phyloP scores from a whole-genome alignment of 352 stramenopile genomes.

The Blastocystis sp. region DNA sequence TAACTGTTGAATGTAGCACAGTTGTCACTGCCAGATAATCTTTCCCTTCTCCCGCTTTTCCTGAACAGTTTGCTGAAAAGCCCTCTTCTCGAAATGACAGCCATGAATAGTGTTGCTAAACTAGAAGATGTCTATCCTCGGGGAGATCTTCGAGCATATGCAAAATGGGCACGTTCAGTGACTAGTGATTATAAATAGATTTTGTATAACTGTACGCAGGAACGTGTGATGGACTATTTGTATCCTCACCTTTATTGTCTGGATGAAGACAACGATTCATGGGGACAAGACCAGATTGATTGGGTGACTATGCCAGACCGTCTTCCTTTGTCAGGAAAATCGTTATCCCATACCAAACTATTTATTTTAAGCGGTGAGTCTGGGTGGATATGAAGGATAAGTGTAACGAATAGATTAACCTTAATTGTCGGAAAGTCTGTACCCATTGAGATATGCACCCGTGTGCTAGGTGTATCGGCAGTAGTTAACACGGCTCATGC shows the following conservation, averaged over 20 bases:
- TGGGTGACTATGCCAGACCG: neutral
- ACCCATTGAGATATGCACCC: neutral
- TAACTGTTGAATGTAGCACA: neutral
- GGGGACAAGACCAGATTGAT: neutral
- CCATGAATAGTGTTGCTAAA: neutral
- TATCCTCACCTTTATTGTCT: constrained; percentile 8
- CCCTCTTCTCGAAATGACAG: neutral
- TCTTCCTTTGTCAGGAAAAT: neutral
- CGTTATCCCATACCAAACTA: neutral
- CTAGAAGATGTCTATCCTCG: constrained; percentile 12
- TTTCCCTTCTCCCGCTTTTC: neutral
- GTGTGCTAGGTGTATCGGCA: neutral
- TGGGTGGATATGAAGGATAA: neutral
- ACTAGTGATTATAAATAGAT: neutral
- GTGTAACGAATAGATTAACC: neutral
- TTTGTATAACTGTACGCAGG: neutral
- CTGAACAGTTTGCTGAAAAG: neutral
- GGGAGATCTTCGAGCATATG: neutral
- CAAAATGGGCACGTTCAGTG: neutral
- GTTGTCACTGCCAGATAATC: neutral
- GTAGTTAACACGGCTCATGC: neutral
- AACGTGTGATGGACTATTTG: neutral
- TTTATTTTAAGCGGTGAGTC: neutral
- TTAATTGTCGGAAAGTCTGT: constrained; percentile 17
- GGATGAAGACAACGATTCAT: neutral